Evolutionary conservation across 139 green algal species (phyloP).

Genomic region (Coccomyxa sp.): DNA sequence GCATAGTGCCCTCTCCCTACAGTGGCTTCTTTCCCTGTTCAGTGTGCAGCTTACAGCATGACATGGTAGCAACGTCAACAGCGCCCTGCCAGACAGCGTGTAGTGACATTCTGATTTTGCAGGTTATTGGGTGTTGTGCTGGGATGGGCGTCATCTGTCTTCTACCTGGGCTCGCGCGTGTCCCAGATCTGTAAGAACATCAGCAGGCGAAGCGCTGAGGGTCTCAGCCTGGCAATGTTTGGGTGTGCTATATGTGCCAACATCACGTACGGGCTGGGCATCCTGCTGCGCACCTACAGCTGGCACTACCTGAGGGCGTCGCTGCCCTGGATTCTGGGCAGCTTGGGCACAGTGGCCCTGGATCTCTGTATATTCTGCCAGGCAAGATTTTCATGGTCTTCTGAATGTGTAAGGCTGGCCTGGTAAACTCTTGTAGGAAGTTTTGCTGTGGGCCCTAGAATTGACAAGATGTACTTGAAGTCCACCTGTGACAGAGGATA

Average conservation of each 20-base stretch:
- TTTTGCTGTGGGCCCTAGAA: too few relatives aligned
- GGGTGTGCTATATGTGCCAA: conserved; percentile 20
- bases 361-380: conserved; percentile 75
- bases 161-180: conserved; percentile 78
- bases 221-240: conserved; percentile 18
- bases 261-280: conserved; percentile 31
- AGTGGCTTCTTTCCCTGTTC: too few relatives aligned
- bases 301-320: conserved; percentile 48
- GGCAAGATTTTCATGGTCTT: conserved; percentile 10
- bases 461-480: too few relatives aligned
- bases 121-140: conserved; percentile 37
- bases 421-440: not conserved
- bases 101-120: conserved; percentile 13
- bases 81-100: too few relatives aligned
- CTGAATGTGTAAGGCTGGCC: not conserved
- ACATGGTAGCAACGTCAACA: too few relatives aligned
- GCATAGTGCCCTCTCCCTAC: too few relatives aligned
- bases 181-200: conserved; percentile 84
- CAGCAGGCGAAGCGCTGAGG: conserved; percentile 41
- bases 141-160: conserved; percentile 61
- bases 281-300: conserved; percentile 61
- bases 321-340: conserved; percentile 79
- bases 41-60: too few relatives aligned
- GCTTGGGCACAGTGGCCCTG: conserved; percentile 76
- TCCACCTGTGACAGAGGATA: not conserved